Evolutionary conservation across 495 filamentous ascomycete species (phyloP).

Genomic region (Neurospora tetraspora): DNA sequence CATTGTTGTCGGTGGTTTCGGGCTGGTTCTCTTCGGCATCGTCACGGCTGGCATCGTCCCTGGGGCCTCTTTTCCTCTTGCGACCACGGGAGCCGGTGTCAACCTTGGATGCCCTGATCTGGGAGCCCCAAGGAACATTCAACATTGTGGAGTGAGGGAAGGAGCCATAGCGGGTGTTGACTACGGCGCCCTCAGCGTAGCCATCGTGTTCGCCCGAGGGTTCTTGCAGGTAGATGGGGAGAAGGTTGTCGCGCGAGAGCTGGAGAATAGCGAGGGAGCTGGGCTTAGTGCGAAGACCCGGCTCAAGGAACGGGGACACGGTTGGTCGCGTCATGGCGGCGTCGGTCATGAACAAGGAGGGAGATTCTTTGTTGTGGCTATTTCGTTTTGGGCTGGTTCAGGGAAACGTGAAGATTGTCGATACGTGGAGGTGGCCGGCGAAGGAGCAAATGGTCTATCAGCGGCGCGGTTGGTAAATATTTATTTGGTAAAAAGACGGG

Average conservation of each 20-base stretch:
- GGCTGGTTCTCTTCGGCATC: slow-evolving; percentile 16
- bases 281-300: slow-evolving; percentile 42
- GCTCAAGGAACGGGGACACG: slow-evolving; percentile 63
- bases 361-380: background rate
- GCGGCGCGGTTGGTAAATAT: background rate
- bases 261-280: slow-evolving; percentile 67
- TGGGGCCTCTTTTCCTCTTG: slow-evolving; percentile 44
- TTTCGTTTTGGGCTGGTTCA: background rate
- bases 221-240: slow-evolving; percentile 60
- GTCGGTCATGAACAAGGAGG: background rate
- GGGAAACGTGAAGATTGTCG: background rate
- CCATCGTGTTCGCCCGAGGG: slow-evolving; percentile 52
- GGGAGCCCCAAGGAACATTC: slow-evolving; percentile 76
- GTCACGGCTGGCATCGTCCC: slow-evolving; percentile 36
- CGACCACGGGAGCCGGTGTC: slow-evolving; percentile 76
- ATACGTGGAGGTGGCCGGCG: background rate
- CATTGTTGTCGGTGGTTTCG: slow-evolving; percentile 16
- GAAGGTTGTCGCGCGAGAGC: slow-evolving; percentile 69
- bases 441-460: background rate
- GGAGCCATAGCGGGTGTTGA: slow-evolving; percentile 89
- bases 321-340: slow-evolving; percentile 5
- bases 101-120: slow-evolving; percentile 79
- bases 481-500: background rate
- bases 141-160: slow-evolving; percentile 87
- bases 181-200: slow-evolving; percentile 71